phyloP scores from a whole-genome alignment of 768 basidiomycete genomes.

The Lentinus tigrinus region DNA sequence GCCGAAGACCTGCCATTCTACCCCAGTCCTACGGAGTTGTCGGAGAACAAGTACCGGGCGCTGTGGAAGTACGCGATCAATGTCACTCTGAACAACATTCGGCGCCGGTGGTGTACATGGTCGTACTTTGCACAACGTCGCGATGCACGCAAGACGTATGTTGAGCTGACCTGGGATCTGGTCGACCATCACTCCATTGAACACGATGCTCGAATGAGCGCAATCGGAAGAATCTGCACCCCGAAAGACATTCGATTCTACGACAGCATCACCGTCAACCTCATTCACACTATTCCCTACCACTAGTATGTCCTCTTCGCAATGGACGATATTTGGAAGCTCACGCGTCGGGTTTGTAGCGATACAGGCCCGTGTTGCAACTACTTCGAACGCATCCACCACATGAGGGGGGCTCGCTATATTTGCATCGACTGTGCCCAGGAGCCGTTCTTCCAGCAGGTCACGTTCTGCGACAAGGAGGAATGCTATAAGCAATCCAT shows the following conservation, averaged over 20 bases:
- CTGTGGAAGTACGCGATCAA: constrained; percentile 18
- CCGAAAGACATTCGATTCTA: background rate
- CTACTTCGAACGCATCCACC: background rate
- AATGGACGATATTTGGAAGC: background rate
- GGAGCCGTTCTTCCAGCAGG: background rate
- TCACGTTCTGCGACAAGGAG: background rate
- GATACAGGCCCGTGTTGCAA: background rate
- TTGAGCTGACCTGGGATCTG: background rate
- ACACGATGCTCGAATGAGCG: background rate
- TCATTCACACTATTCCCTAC: background rate
- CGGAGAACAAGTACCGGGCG: background rate
- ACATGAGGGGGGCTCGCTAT: background rate
- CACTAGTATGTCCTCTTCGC: background rate
- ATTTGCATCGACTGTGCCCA: background rate
- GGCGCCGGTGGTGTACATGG: constrained; percentile 17
- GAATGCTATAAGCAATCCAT: background rate
- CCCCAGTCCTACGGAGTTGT: constrained; percentile 1
- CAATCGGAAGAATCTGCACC: background rate
- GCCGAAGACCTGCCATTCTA: constrained; percentile 8
- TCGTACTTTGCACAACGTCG: constrained; percentile 15
- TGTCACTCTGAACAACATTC: constrained; percentile 8
- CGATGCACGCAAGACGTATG: constrained; percentile 2
- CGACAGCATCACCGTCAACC: background rate
- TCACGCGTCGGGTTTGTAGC: background rate
- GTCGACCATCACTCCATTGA: background rate